Base-by-base conservation (phyloP, 2,329 filamentous ascomycete species). In the Talaromyces sp. region DNA sequence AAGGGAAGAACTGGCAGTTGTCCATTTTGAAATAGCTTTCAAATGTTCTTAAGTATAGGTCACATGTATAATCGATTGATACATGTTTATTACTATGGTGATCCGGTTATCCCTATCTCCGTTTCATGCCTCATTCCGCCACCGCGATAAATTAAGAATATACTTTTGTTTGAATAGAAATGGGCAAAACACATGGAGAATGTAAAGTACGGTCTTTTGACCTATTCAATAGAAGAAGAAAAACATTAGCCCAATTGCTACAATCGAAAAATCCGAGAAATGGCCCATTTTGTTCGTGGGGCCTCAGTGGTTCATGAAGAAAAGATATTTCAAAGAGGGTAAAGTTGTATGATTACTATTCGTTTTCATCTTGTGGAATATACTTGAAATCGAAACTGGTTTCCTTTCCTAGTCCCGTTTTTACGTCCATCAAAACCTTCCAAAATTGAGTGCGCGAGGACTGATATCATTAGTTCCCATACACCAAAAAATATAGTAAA, bases 311-410 rank as follows among this genome's bases (percentile, higher is more conserved):
- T 7, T n/a, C n/a, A 43, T 38, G 6, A n/a, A n/a, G 17, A n/a
- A 38, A 17, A 38, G 17, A 38, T 1, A 38, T 38, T n/a, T 38
- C 3, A 38, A 38, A 38, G 8, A 14, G 17, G 3, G 17, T 5
- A 46, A 46, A 46, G 21, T n/a, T 14, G 17, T 19, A 17, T 24
- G 2, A 9, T 46, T 19, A 9, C 43, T 46, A 46, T 46, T 19
- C 24, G 9, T 46, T 46, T 24, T 46, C 43, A 46, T 46, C 56
- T 4, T 51, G 24, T 57, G 56, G 56, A 41, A 58, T 41, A 53
- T 88, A 89, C 69, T 91, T 88, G 74, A 92, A 88, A 21, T 88
- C 84, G 68, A 91, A 92, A 9, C 76, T 78, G 1, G 83, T 84
- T 66, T 86, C 81, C 53, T 81, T 77, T 0, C 87, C 85, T 8